phyloP scores from a whole-genome alignment of 2,329 filamentous ascomycete species.

The Pseudogymnoascus sp. region DNA sequence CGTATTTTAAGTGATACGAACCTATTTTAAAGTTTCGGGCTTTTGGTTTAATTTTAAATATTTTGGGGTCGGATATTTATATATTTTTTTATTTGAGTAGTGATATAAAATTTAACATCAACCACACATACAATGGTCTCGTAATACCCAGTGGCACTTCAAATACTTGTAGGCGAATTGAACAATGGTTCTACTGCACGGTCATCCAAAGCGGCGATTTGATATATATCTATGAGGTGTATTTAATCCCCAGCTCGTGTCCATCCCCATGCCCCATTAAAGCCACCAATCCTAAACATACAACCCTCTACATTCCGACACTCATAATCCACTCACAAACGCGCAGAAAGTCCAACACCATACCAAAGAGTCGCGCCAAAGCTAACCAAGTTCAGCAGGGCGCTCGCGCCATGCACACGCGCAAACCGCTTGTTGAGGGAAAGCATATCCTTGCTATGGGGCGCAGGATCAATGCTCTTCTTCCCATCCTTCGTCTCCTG shows the following conservation, averaged over 20 bases:
- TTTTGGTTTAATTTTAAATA: background rate
- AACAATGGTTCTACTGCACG: background rate
- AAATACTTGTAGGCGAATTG: background rate
- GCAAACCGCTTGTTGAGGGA: constrained; percentile 72
- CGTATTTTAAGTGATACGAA: background rate
- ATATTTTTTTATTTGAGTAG: background rate
- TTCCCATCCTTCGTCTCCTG: constrained; percentile 90
- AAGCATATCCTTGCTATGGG: constrained; percentile 80
- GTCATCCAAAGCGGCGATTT: background rate
- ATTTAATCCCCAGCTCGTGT: background rate
- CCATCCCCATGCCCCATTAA: background rate
- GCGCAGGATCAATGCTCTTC: constrained; percentile 69
- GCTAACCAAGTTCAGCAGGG: constrained; percentile 67
- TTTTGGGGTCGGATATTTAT: background rate
- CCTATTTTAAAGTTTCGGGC: background rate
- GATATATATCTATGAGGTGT: background rate
- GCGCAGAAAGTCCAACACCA: constrained; percentile 56
- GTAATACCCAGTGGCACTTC: background rate
- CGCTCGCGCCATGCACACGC: constrained; percentile 72
- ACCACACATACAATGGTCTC: background rate
- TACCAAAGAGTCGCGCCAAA: constrained; percentile 68
- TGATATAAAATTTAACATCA: background rate
- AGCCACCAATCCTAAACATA: background rate
- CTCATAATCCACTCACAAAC: constrained; percentile 19
- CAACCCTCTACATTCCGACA: background rate